These are phyloP conservation scores for Metschnikowia colocasiae DNA, from an alignment of 805 yeast species.

Conservation along the genomic window DNA sequence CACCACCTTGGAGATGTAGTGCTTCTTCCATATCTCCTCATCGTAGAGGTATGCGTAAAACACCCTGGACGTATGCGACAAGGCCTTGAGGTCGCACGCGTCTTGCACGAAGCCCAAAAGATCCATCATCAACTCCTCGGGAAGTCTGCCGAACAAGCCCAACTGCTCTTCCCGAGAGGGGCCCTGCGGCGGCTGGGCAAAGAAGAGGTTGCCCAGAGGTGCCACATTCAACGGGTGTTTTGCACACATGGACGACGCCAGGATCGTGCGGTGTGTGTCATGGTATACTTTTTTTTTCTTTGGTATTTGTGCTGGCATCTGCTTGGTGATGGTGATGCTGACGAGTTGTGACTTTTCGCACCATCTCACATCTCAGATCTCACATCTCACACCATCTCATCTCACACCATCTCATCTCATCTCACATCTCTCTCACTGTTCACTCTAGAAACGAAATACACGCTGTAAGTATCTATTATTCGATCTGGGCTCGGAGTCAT, in stretches of 20 bases:
- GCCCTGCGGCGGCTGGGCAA: conserved; percentile 10
- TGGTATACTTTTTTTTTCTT: conserved; percentile 8
- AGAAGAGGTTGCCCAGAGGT: conserved; percentile 17
- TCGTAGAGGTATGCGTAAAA: conserved; percentile 69
- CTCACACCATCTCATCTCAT: no score
- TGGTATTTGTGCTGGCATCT: neutral
- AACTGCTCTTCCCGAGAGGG: conserved; percentile 32
- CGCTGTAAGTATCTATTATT: no score
- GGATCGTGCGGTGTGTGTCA: conserved; percentile 8
- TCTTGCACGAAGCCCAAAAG: conserved; percentile 48
- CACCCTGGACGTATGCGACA: conserved; percentile 61
- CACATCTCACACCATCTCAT: no score
- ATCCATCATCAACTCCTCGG: conserved; percentile 62
- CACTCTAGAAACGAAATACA: no score
- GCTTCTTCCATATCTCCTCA: conserved; percentile 78
- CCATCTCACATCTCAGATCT: no score
- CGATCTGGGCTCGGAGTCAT: no score
- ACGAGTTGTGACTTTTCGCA: no score
- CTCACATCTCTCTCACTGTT: no score
- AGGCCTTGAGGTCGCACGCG: conserved; percentile 43
- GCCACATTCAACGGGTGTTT: conserved; percentile 20
- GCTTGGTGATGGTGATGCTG: no score
- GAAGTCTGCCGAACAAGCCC: conserved; percentile 51
- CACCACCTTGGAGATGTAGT: conserved; percentile 33
- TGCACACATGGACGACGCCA: conserved; percentile 6